These are phyloP conservation scores for Stachybotrys chartarum DNA, from an alignment of 2,329 filamentous ascomycete species.

Conservation along the genomic window DNA sequence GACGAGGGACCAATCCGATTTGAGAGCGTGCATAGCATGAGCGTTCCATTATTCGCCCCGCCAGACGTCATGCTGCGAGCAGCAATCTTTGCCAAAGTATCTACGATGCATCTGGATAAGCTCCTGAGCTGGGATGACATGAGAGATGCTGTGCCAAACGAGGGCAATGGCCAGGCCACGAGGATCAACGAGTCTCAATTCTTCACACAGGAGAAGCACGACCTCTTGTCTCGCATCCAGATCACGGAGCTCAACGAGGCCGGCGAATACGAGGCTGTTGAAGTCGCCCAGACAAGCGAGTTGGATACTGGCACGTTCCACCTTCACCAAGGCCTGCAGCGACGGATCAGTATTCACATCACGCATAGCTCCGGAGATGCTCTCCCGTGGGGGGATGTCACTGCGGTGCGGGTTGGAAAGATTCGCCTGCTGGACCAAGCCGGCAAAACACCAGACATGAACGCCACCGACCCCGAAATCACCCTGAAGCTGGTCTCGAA, in stretches of 20 bases:
- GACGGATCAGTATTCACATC: slow-evolving; percentile 80
- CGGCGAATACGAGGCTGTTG: slow-evolving; percentile 85
- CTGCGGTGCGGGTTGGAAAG: slow-evolving; percentile 67
- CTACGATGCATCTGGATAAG: slow-evolving; percentile 92
- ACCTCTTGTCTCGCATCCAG: slow-evolving; percentile 81
- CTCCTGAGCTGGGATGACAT: slow-evolving; percentile 98
- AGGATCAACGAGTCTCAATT: slow-evolving; percentile 89
- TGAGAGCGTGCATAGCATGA: slow-evolving; percentile 98
- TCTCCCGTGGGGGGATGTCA: slow-evolving; percentile 82
- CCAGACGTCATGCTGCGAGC: slow-evolving; percentile 72
- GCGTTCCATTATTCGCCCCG: slow-evolving; percentile 67
- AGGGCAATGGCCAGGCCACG: slow-evolving; percentile 47
- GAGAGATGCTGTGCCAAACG: slow-evolving; percentile 65
- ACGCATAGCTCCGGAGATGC: slow-evolving; percentile 85
- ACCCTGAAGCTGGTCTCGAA: slow-evolving; percentile 68
- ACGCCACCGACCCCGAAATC: slow-evolving; percentile 65
- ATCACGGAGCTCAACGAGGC: slow-evolving; percentile 87
- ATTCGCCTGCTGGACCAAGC: slow-evolving; percentile 78
- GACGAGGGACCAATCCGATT: slow-evolving; percentile 90
- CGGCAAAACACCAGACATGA: slow-evolving; percentile 78
- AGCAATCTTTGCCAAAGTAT: slow-evolving; percentile 86
- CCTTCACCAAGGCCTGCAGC: slow-evolving; percentile 87
- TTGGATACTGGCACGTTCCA: slow-evolving; percentile 89
- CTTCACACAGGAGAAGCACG: slow-evolving; percentile 87
- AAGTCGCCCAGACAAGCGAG: slow-evolving; percentile 80